Evolutionary conservation across 106 monocot genomes (phyloP).

Genomic region (Ottelia alismoides): DNA sequence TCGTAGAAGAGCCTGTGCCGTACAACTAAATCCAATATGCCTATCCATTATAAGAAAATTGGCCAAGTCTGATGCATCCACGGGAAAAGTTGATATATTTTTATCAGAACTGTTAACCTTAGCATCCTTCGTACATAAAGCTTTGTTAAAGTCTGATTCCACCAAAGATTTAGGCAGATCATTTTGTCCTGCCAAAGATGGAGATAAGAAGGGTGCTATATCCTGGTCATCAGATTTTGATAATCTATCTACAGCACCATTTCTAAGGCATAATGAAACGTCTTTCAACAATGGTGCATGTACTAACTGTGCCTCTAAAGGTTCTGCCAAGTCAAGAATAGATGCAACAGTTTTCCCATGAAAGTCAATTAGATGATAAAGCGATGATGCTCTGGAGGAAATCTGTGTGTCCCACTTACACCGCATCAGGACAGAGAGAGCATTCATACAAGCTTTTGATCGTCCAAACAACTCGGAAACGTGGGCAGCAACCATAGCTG

Average conservation of each 20-base stretch:
- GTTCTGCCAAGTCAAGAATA: conserved; percentile 83
- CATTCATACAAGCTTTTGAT: conserved; percentile 88
- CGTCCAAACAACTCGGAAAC: conserved; percentile 89
- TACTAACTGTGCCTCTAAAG: conserved; percentile 57
- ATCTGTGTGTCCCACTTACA: conserved; percentile 94
- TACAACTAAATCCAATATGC: conserved; percentile 50
- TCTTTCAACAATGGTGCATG: conserved; percentile 27
- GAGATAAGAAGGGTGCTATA: conserved; percentile 13
- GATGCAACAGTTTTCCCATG: conserved; percentile 93
- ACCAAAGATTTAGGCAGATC: conserved; percentile 10
- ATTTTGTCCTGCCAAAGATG: conserved; percentile 10
- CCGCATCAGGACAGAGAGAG: conserved; percentile 77
- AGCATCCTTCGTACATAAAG: conserved; percentile 17
- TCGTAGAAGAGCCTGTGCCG: conserved; percentile 52
- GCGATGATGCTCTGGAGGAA: conserved; percentile 70
- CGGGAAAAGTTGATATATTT: conserved; percentile 39
- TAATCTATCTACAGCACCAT: too few relatives aligned
- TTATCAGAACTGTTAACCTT: conserved; percentile 44
- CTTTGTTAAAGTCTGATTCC: conserved; percentile 19
- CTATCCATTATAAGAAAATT: conserved; percentile 85
- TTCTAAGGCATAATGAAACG: conserved; percentile 12
- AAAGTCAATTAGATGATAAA: conserved; percentile 88
- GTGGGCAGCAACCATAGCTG: conserved; percentile 99
- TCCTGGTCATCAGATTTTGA: conserved; percentile 7
- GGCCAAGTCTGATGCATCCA: conserved; percentile 82